Base-by-base conservation (phyloP, 352 stramenopile species). In the Pythium chondricola region DNA sequence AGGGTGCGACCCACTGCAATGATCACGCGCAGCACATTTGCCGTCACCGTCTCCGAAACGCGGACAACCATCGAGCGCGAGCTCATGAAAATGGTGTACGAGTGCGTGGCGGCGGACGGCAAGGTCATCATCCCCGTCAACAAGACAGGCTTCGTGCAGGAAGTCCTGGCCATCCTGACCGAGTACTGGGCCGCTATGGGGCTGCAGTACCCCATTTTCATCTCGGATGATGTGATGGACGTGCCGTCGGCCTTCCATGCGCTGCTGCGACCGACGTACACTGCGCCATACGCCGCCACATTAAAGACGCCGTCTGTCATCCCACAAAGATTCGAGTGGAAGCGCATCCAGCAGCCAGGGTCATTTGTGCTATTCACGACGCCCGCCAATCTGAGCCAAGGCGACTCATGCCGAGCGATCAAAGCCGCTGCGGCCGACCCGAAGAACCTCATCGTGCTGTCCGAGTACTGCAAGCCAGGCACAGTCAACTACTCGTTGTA, bases 51-150 rank as follows among this genome's bases (percentile, higher is more conserved):
- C 2, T 94, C 83, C 3, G 83, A 94, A 53, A 94, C 83, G 3
- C 69, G 74, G 29, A 88, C 65, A 7, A 63, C 68, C 2, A 91
- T 94, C 68, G 83, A 93, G 40, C 74, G 78, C 13, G 83, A 94
- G 31, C 67, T 94, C 2, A 68, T 87, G 43, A 85, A 84, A 21
- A 81, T 83, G 16, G 61, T 94, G 38, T 52, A 85, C 31, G 83
- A 94, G 55, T 88, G 79, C 38, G 63, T 94, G 35, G 58, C 55
- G n/a, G 67, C 77, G 2, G 66, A 73, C 11, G 83, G 83, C 25
- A 94, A 94, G 72, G 83, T 94, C 14, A 72, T 94, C 18, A 83
- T 94, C 22, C 83, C 83, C 0, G 65, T 94, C 9, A 83, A 88
- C 45, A 69, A 67, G 8, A 56, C 84, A 11, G 83, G 83, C 2